A percentile compares a stretch with the other conserved stretches of the same genome.
Conservation (phyloP, 2,329 filamentous ascomycete species). For the Fusarium sp. region DNA sequence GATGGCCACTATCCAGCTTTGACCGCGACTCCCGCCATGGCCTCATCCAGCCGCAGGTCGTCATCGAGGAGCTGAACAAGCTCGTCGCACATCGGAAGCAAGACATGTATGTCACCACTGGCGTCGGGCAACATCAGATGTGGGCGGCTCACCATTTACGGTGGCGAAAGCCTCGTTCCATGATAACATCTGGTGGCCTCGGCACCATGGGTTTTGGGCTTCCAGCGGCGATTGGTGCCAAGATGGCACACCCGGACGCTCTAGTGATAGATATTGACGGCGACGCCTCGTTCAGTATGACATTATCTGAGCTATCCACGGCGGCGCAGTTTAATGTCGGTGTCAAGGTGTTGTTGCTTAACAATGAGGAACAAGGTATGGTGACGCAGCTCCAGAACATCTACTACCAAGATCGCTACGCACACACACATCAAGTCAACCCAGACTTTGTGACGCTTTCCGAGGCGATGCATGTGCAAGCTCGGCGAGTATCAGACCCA, state of each 20-base stretch:
- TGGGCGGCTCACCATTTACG: conserved; percentile 97
- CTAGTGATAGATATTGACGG: conserved; percentile 97
- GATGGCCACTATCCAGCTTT: conserved; percentile 86
- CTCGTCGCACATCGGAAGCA: conserved; percentile 84
- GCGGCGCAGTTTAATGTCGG: conserved; percentile 96
- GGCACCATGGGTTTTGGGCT: conserved; percentile 92
- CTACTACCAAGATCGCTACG: conserved; percentile 93
- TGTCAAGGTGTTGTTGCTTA: conserved; percentile 92
- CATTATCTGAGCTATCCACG: conserved; percentile 92
- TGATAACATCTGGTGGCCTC: conserved; percentile 96
- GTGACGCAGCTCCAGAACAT: conserved; percentile 98
- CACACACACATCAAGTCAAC: conserved; percentile 94
- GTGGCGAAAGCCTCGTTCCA: conserved; percentile 90
- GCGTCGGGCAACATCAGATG: conserved; percentile 99
- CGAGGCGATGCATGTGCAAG: conserved; percentile 89
- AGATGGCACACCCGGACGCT: conserved; percentile 79
- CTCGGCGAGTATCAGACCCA: conserved; percentile 77
- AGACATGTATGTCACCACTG: conserved; percentile 88
- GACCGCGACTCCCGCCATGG: conserved; percentile 81
- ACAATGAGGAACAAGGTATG: conserved; percentile 99
- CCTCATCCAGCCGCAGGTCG: conserved; percentile 91
- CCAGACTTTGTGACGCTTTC: conserved; percentile 95
- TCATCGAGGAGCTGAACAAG: conserved; percentile 91
- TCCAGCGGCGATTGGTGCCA: conserved; percentile 93
- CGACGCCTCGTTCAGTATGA: conserved; percentile 99